These are phyloP conservation scores for Pecoramyces ruminantium DNA, from an alignment of 192 early-diverging fungal genomes.

Conservation along the genomic window DNA sequence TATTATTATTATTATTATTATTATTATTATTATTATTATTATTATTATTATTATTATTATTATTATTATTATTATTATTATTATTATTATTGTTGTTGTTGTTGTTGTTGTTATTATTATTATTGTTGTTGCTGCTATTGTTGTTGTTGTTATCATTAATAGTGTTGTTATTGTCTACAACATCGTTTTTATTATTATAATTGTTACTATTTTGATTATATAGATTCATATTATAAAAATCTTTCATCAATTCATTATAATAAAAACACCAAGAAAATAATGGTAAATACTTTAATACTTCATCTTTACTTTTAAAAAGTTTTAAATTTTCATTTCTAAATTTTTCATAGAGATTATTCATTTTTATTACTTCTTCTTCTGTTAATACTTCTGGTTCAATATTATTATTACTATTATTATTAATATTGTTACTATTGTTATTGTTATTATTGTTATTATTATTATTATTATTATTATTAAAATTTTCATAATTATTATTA, in stretches of 20 bases:
- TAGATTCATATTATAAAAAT: neutral
- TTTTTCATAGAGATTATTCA: too few relatives aligned
- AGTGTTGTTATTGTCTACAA: neutral
- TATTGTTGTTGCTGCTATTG: neutral
- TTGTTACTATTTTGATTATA: neutral
- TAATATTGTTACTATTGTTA: neutral
- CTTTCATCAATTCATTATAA: too few relatives aligned
- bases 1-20: neutral
- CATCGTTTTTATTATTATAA: neutral
- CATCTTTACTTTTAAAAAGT: too few relatives aligned
- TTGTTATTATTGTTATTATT: neutral
- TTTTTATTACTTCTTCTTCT: neutral
- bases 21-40: neutral
- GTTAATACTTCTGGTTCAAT: neutral
- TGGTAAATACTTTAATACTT: too few relatives aligned
- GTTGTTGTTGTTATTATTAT: neutral
- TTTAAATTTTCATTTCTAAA: too few relatives aligned
- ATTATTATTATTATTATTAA: neutral
- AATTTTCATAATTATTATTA: neutral
- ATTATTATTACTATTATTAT: neutral
- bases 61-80: neutral
- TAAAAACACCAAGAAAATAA: too few relatives aligned
- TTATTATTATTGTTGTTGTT: neutral
- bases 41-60: neutral
- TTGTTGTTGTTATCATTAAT: neutral